Evolutionary conservation across 495 filamentous ascomycete species (phyloP).

Genomic region (Penicillium canariense): DNA sequence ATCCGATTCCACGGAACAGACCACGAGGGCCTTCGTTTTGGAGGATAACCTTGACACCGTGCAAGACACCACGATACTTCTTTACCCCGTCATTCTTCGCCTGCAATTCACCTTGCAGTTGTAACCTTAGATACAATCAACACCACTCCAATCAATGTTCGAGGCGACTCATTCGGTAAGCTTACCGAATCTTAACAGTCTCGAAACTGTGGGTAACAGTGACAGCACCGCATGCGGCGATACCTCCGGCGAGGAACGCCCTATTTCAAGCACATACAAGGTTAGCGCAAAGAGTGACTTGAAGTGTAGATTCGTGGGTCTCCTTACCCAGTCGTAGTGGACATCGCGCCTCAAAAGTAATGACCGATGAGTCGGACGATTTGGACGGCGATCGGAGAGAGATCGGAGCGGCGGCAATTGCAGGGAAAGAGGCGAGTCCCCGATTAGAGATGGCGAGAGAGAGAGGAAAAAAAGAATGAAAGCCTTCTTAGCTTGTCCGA

Average conservation of each 20-base stretch:
- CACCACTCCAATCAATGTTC: not conserved
- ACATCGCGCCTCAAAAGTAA: constrained; percentile 33
- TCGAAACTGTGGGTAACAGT: constrained; percentile 98
- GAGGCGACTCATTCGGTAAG: not conserved
- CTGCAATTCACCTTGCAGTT: constrained; percentile 95
- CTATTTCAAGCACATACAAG: constrained; percentile 27
- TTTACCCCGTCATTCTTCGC: constrained; percentile 76
- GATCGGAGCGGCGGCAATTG: constrained; percentile 20
- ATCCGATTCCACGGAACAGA: constrained; percentile 84
- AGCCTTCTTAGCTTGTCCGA: not conserved
- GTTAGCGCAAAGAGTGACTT: constrained; percentile 11
- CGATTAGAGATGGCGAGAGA: not conserved
- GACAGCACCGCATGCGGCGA: constrained; percentile 95
- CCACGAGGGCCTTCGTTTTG: constrained; percentile 86
- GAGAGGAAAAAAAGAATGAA: not conserved
- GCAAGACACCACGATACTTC: constrained; percentile 88
- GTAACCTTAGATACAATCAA: constrained; percentile 56
- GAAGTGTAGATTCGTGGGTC: not conserved
- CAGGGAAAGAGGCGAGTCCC: not conserved
- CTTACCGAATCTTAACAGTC: constrained; percentile 95
- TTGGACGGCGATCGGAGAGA: constrained; percentile 17
- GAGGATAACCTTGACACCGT: constrained; percentile 86
- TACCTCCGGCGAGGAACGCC: constrained; percentile 88
- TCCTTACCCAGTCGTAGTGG: constrained; percentile 53
- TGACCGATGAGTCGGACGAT: constrained; percentile 4